Evolutionary conservation across 2,329 filamentous ascomycete genomes (phyloP).

Genomic region (Metarhizium album): DNA sequence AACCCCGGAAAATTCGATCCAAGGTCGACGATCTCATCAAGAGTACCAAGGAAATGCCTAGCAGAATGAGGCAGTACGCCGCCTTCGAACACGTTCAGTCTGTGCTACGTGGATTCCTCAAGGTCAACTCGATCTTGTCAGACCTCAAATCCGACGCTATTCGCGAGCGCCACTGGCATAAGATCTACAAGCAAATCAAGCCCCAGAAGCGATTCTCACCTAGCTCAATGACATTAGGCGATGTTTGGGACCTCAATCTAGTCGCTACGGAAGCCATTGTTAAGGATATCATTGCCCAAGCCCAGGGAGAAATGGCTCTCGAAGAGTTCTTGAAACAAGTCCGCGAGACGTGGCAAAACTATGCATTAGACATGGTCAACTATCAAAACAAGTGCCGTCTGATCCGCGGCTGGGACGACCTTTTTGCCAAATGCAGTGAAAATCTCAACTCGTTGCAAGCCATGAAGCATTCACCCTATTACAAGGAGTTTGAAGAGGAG

Average conservation of each 20-base stretch:
- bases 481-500: conserved; percentile 98
- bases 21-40: conserved; percentile 88
- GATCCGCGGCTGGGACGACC: conserved; percentile 94
- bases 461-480: conserved; percentile 98
- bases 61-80: conserved; percentile 96
- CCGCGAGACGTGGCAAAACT: conserved; percentile 92
- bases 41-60: conserved; percentile 99
- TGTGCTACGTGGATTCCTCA: conserved; percentile 76
- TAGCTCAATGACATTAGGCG: conserved; percentile 89
- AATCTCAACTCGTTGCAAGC: conserved; percentile 95
- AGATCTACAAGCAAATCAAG: conserved; percentile 92
- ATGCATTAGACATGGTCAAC: conserved; percentile 84
- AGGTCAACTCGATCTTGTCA: conserved; percentile 77
- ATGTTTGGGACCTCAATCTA: conserved; percentile 96
- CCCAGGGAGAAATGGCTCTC: conserved; percentile 94
- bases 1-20: conserved; percentile 83
- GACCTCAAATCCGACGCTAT: conserved; percentile 96
- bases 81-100: conserved; percentile 98
- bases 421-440: conserved; percentile 97
- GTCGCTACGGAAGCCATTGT: conserved; percentile 79
- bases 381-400: conserved; percentile 98
- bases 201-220: conserved; percentile 90
- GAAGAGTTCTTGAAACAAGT: conserved; percentile 97
- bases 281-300: conserved; percentile 86
- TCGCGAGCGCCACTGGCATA: conserved; percentile 90